Base-by-base conservation (phyloP, 257 asterid genomes). In the Petunia secreta region DNA sequence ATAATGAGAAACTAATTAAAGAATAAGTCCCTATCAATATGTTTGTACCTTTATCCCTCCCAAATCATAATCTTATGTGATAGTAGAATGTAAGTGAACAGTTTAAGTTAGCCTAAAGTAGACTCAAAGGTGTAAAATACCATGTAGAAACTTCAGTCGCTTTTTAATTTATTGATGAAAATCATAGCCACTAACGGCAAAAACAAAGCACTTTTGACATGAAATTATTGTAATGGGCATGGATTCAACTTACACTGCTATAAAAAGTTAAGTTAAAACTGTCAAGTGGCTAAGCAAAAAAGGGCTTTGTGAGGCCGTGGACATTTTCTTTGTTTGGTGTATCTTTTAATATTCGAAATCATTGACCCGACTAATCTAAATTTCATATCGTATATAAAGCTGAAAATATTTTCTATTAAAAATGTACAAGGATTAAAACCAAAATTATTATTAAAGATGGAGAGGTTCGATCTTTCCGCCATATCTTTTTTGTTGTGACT, bases 151-250 rank as follows among this genome's bases (percentile, higher is more conserved):
- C 46, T 73, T 73, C 8, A 13, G 62, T 40, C 8, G 41, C 13
- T 73, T 73, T 69, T 46, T n/a, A n/a, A n/a, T n/a, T 16, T 43
- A 59, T 77, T 59, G 44, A 60, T 77, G 73, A 77, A 25, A 77
- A 77, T 43, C 73, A 77, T 77, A 52, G 73, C 69, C 34, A 48
- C 41, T 44, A 77, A 60, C 73, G 80, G 80, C 43, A 0, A 77
- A 77, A 60, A 37, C 48, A 77, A 77, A 60, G 55, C 67, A 77
- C 73, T 60, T 77, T 77, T 63, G 8, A 41, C 43, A 77, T 60
- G 69, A 59, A 77, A 77, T 77, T 77, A 43, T 77, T 77, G 48
- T 63, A 13, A 43, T 60, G 4, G 8, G 8, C 46, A 58, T 25
- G 73, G 7, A 73, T 73, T 25, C 62, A 73, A 73, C 62, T 73